A percentile compares a stretch with the other conserved stretches of the same genome.
phyloP scores from a whole-genome alignment of 305 asterid species.

The Plantago coronopus region DNA sequence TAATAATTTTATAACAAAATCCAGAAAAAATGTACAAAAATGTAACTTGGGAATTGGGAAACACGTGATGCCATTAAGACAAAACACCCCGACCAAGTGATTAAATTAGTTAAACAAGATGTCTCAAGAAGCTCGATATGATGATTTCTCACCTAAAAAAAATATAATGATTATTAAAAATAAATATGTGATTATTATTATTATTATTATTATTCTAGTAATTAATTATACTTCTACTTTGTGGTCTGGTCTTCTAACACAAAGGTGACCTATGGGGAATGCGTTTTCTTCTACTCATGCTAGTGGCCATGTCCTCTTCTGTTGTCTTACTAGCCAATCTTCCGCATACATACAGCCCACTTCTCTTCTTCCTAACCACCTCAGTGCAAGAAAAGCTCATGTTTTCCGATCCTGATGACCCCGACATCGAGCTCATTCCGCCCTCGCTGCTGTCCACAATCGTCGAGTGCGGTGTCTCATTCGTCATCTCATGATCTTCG shows the following conservation, averaged over 20 bases:
- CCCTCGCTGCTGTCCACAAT: conserved; percentile 54
- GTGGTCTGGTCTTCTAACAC: conserved; percentile 40
- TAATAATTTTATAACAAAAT: conserved; percentile 22
- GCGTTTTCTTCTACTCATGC: conserved; percentile 90
- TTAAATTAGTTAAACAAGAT: conserved; percentile 51
- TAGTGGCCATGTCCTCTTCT: conserved; percentile 72
- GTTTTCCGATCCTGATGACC: conserved; percentile 68
- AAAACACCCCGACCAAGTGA: conserved; percentile 89
- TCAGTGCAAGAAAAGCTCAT: conserved; percentile 73
- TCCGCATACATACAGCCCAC: conserved; percentile 65
- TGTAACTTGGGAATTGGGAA: conserved; percentile 80
- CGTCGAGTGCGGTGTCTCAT: conserved; percentile 60
- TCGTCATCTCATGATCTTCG: conserved; percentile 54
- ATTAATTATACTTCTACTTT: neutral
- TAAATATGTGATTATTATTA: conserved; percentile 11
- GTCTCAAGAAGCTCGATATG: conserved; percentile 36
- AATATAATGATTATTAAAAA: conserved; percentile 22
- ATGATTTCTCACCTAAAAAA: conserved; percentile 14
- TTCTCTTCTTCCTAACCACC: conserved; percentile 75
- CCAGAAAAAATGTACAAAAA: conserved; percentile 49
- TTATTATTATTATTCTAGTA: neutral
- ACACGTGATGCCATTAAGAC: conserved; percentile 99
- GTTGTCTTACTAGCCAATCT: conserved; percentile 50
- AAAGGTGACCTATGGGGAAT: conserved; percentile 93
- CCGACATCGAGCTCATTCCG: conserved; percentile 45